Conservation (phyloP, 1,139 yeast species). For the Yueomyces sp. region DNA sequence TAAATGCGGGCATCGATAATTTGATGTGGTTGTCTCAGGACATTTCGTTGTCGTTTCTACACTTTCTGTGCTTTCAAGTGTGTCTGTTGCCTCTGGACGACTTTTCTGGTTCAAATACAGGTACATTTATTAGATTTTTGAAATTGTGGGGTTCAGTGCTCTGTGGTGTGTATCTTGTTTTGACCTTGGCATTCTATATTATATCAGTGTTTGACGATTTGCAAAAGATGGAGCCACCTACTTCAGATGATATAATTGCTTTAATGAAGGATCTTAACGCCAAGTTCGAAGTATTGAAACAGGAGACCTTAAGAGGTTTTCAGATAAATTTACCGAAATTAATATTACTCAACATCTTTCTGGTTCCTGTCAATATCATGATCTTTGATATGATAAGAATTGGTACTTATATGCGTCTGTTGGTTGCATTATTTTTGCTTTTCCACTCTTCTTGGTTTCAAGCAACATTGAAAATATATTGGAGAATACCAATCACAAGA, state of each 20-base stretch:
- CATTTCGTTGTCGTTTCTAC: constrained; percentile 9
- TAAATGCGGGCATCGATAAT: constrained; percentile 9
- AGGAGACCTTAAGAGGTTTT: constrained; percentile 5
- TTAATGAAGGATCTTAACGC: constrained; percentile 15
- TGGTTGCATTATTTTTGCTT: constrained; percentile 4
- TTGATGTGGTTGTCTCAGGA: constrained; percentile 13
- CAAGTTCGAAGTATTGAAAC: constrained; percentile 13
- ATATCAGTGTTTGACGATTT: constrained; percentile 12
- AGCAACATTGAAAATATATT: constrained; percentile 15
- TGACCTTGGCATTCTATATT: constrained; percentile 13
- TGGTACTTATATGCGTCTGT: constrained; percentile 5
- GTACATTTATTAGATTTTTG: not conserved
- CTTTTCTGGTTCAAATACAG: not conserved
- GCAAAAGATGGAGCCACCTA: constrained; percentile 19
- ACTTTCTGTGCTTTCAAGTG: constrained; percentile 4
- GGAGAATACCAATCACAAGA: constrained; percentile 18
- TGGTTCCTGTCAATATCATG: constrained; percentile 8
- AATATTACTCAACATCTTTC: constrained; percentile 1
- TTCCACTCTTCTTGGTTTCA: constrained; percentile 21
- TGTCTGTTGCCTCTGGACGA: constrained; percentile 3
- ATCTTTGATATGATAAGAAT: constrained; percentile 7
- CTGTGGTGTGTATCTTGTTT: constrained; percentile 7
- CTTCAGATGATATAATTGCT: constrained; percentile 22
- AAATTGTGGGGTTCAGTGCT: constrained; percentile 14
- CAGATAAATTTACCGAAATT: constrained; percentile 1